These are phyloP conservation scores for Teratosphaeria pseudoeucalypti DNA, from an alignment of 2,329 filamentous ascomycete genomes.

Conservation along the genomic window DNA sequence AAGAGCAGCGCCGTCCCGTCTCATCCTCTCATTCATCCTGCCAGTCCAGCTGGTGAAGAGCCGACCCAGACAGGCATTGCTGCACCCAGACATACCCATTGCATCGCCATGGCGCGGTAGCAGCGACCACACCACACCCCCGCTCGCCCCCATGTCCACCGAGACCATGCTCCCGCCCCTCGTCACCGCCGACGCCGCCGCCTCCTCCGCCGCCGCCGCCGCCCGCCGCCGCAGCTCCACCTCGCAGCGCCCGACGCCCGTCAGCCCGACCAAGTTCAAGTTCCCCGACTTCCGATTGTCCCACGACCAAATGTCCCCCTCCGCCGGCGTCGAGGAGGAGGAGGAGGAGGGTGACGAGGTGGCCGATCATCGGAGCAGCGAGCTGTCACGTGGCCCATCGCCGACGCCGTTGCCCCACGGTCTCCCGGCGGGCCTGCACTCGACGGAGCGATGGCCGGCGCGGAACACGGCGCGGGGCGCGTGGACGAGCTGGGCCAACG, in stretches of 20 bases:
- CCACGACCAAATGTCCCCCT: slow-evolving; percentile 19
- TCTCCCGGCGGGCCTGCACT: slow-evolving; percentile 25
- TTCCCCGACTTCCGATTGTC: slow-evolving; percentile 33
- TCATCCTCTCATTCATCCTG: background rate
- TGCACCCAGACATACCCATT: too few species aligned
- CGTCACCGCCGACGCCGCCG: background rate
- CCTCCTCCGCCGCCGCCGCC: background rate
- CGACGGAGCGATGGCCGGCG: slow-evolving; percentile 51
- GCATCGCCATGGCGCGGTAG: slow-evolving; percentile 1
- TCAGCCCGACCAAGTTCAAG: slow-evolving; percentile 16
- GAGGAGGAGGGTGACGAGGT: background rate
- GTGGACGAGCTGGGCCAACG: slow-evolving; percentile 36
- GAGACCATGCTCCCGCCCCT: background rate
- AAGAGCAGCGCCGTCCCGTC: too few species aligned
- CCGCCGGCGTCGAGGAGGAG: slow-evolving; percentile 7
- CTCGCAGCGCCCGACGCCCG: background rate
- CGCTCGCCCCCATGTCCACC: background rate
- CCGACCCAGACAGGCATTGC: background rate
- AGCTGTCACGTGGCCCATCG: slow-evolving; percentile 16
- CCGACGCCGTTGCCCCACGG: slow-evolving; percentile 23
- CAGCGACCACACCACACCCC: background rate
- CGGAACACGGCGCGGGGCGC: slow-evolving; percentile 30
- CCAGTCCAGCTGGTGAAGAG: background rate
- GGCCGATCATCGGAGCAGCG: slow-evolving; percentile 3
- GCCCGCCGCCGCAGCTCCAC: background rate